phyloP scores from a whole-genome alignment of 2,329 filamentous ascomycete species.

The Thermomyces lanuginosus region DNA sequence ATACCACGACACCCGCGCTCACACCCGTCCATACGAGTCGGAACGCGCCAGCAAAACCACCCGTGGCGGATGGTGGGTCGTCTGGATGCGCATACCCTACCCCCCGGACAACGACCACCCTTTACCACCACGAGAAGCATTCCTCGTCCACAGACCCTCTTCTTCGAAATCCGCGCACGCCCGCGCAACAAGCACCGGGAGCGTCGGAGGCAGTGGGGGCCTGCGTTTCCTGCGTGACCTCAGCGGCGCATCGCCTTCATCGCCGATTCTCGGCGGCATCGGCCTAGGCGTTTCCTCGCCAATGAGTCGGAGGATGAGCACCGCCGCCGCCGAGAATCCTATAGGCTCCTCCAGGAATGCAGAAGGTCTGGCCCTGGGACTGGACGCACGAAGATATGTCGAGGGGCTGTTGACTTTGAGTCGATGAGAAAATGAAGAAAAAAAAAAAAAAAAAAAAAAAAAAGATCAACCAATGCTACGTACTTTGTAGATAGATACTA shows the following conservation, averaged over 20 bases:
- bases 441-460: slow-evolving; percentile 7
- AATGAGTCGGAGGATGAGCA: slow-evolving; percentile 4
- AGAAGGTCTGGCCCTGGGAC: slow-evolving; percentile 30
- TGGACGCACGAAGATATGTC: slow-evolving; percentile 32
- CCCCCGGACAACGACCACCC: slow-evolving; percentile 1
- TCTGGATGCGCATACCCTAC: slow-evolving; percentile 42
- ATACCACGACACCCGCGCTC: slow-evolving; percentile 36
- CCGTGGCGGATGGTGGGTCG: slow-evolving; percentile 52
- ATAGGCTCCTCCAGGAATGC: too few relatives aligned
- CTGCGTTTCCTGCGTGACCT: slow-evolving; percentile 25
- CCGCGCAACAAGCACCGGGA: slow-evolving; percentile 2
- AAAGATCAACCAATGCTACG: slow-evolving; percentile 23
- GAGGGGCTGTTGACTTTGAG: slow-evolving; percentile 31
- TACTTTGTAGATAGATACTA: slow-evolving; percentile 20
- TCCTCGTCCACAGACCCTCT: slow-evolving; percentile 30
- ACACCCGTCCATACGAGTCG: slow-evolving; percentile 31
- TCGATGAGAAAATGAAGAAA: slow-evolving; percentile 12
- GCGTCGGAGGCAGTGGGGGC: slow-evolving; percentile 9
- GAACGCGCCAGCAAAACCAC: slow-evolving; percentile 47
- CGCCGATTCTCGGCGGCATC: slow-evolving; percentile 10
- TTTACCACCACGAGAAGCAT: slow-evolving; percentile 25
- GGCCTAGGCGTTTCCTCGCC: slow-evolving; percentile 12
- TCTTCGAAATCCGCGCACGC: slow-evolving; percentile 4
- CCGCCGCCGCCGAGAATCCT: too few relatives aligned
- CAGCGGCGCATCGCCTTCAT: slow-evolving; percentile 19